Conservation (phyloP, 768 basidiomycete species). For the Termitomyces eurrhizus region DNA sequence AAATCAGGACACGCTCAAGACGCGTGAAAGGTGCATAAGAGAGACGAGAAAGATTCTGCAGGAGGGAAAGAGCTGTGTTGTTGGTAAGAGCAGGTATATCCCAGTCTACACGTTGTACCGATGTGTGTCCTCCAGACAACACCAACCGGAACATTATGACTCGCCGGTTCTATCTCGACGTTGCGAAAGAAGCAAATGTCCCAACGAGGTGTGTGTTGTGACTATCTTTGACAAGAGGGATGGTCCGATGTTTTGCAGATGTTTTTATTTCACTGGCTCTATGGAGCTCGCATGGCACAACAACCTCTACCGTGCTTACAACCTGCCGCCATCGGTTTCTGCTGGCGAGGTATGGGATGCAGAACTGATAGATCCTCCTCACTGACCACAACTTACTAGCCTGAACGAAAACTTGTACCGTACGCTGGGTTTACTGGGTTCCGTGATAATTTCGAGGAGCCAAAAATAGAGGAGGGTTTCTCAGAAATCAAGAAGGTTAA, state of each 20-base stretch:
- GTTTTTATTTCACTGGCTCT: constrained; percentile 72
- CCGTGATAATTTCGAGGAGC: constrained; percentile 61
- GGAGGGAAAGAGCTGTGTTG: constrained; percentile 63
- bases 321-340: constrained; percentile 43
- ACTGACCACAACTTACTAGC: constrained; percentile 23
- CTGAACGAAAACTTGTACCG: constrained; percentile 51
- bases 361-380: background rate
- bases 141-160: constrained; percentile 80
- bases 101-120: background rate
- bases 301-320: constrained; percentile 81
- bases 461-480: constrained; percentile 67
- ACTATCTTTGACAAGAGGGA: background rate
- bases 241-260: constrained; percentile 34
- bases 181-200: constrained; percentile 54
- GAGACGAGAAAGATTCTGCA: constrained; percentile 52
- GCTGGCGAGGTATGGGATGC: constrained; percentile 35
- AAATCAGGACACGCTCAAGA: constrained; percentile 81
- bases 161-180: constrained; percentile 64
- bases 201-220: constrained; percentile 46
- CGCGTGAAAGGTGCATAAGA: constrained; percentile 72
- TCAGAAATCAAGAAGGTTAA: constrained; percentile 71
- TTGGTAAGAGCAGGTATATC: constrained; percentile 49
- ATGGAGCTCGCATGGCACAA: constrained; percentile 91
- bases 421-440: constrained; percentile 58
- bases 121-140: constrained; percentile 57